These are phyloP conservation scores for Epithemia pelagica DNA, from an alignment of 108 stramenopile genomes.

Conservation along the genomic window DNA sequence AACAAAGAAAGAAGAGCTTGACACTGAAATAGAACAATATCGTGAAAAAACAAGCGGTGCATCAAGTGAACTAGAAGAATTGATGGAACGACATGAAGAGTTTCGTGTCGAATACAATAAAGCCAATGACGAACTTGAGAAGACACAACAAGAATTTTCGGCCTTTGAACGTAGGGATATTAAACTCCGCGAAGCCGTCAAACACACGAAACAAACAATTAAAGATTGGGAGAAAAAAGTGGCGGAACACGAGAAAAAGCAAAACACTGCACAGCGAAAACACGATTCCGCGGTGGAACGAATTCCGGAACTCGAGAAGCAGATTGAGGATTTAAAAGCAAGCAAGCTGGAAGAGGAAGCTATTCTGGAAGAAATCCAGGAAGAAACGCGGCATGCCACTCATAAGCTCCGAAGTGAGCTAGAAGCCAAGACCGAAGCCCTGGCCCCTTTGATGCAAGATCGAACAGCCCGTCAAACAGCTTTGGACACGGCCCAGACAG, in stretches of 20 bases:
- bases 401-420: slow-evolving; percentile 75
- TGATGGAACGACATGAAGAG: slow-evolving; percentile 48
- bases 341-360: slow-evolving; percentile 53
- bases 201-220: slow-evolving; percentile 62
- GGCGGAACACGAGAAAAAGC: slow-evolving; percentile 57
- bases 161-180: slow-evolving; percentile 90
- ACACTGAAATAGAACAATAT: slow-evolving; percentile 32
- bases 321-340: slow-evolving; percentile 38
- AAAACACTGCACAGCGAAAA: slow-evolving; percentile 32
- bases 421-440: slow-evolving; percentile 78
- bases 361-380: slow-evolving; percentile 71
- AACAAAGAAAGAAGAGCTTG: slow-evolving; percentile 25
- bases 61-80: slow-evolving; percentile 46
- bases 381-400: slow-evolving; percentile 69
- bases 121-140: slow-evolving; percentile 46
- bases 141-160: slow-evolving; percentile 82
- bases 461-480: slow-evolving; percentile 61
- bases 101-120: slow-evolving; percentile 59
- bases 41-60: slow-evolving; percentile 37
- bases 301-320: slow-evolving; percentile 60
- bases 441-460: slow-evolving; percentile 83
- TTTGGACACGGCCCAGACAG: slow-evolving; percentile 76
- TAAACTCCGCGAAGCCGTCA: slow-evolving; percentile 88
- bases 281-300: slow-evolving; percentile 46
- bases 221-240: slow-evolving; percentile 77